Evolutionary conservation across 2,329 filamentous ascomycete genomes (phyloP).

Genomic region (Coniochaeta sp.): DNA sequence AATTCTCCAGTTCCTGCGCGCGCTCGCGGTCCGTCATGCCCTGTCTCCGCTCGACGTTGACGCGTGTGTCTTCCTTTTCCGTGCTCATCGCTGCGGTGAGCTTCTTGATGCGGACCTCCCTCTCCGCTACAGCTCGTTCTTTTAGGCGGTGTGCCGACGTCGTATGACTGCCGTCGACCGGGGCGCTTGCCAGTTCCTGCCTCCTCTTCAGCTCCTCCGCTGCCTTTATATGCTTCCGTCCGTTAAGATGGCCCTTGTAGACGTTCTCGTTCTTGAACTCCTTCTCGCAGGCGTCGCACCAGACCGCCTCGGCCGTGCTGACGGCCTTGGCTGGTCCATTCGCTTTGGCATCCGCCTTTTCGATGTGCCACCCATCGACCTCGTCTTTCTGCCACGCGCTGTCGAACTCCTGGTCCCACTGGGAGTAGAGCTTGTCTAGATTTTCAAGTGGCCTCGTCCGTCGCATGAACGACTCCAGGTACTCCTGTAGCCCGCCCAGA

Average conservation of each 20-base stretch:
- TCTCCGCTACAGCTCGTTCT: slow-evolving; percentile 83
- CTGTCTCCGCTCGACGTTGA: slow-evolving; percentile 93
- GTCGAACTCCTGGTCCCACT: slow-evolving; percentile 79
- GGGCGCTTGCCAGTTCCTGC: slow-evolving; percentile 26
- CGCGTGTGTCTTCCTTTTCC: slow-evolving; percentile 79
- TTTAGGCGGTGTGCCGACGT: slow-evolving; percentile 56
- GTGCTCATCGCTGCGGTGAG: slow-evolving; percentile 77
- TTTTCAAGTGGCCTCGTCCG: slow-evolving; percentile 82
- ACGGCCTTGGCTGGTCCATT: slow-evolving; percentile 26
- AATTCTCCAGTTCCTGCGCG: slow-evolving; percentile 84
- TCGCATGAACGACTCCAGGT: slow-evolving; percentile 83
- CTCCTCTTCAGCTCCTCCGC: slow-evolving; percentile 56
- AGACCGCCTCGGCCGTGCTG: slow-evolving; percentile 58
- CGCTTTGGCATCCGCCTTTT: slow-evolving; percentile 32
- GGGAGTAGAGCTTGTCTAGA: slow-evolving; percentile 66
- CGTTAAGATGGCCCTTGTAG: slow-evolving; percentile 79
- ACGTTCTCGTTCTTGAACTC: slow-evolving; percentile 95
- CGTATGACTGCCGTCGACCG: slow-evolving; percentile 15
- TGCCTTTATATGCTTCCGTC: slow-evolving; percentile 88
- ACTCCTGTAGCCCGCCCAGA: slow-evolving; percentile 68
- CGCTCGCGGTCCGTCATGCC: slow-evolving; percentile 97
- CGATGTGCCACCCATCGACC: slow-evolving; percentile 69
- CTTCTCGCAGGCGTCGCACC: slow-evolving; percentile 88
- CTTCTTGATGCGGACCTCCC: slow-evolving; percentile 76
- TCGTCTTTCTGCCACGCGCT: slow-evolving; percentile 74